Base-by-base conservation (phyloP, 768 basidiomycete species). In the Psilocybe subaeruginosa region DNA sequence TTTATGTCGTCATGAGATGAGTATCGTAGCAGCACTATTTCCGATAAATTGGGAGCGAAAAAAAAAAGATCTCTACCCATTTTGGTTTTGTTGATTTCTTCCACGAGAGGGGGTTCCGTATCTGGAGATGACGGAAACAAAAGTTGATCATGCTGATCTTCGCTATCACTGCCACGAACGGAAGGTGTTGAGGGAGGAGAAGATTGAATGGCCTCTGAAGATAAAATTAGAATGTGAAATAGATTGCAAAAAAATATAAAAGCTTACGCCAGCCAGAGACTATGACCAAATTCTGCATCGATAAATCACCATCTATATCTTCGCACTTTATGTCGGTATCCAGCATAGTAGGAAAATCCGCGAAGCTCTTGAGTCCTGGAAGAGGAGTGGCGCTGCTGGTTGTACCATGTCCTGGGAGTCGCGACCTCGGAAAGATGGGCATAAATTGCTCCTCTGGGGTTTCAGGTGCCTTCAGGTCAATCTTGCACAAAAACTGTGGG, bases 181-280 rank as follows among this genome's bases (percentile, higher is more conserved):
- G 76, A 72, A 0, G 80, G 76, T 11, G 78, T 78, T 1, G 81
- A 79, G 41, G 79, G 77, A 14, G 78, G 79, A 6, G 80, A 80
- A 50, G 73, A 66, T 61, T 66, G 74, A 50, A 78, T 74, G 0
- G 78, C 77, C 43, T 78, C 78, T 81, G 46, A 9, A 33, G 14
- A 19, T 8, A 54, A 43, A 2, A 49, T 17, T 8, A 57, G n/a
- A 5, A 39, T 29, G 23, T 23, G 23, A 23, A 23, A 23, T 23
- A 23, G 23, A 23, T 23, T 23, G 23, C 2, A 23, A 45, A 51
- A 39, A 50, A 54, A 16, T 35, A 49, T 16, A 14, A 61, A 54
- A 46, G 80, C 82, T 47, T 67, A 90, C 90, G 70, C 87, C 88
- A 88, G 30, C 88, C 90, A 70, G 85, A 79, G 0, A 90, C 81